Percentiles rank a stretch among this genome's conserved stretches.
These are phyloP conservation scores for Globisporangium rhizosaccharum DNA, from an alignment of 352 stramenopile species.

Conservation along the genomic window DNA sequence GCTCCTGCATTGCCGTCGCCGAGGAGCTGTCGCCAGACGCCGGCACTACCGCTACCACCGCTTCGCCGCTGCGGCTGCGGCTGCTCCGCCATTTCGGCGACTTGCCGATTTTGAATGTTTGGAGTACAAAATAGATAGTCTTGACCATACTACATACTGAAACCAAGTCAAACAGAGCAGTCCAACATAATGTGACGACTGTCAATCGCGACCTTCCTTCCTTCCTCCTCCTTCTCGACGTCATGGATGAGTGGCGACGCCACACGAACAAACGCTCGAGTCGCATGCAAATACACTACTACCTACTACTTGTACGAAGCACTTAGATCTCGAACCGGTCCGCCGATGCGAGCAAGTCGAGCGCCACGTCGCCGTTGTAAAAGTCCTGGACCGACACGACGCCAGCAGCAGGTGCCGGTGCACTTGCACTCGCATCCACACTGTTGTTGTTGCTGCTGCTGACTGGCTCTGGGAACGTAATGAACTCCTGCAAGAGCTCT, in stretches of 20 bases:
- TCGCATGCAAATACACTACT: constrained; percentile 5
- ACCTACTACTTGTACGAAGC: constrained; percentile 4
- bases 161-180: too few relatives aligned
- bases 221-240: too few relatives aligned
- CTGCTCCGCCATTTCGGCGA: too few relatives aligned
- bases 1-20: neutral
- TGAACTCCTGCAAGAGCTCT: constrained; percentile 30
- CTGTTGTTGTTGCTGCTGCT: constrained; percentile 13
- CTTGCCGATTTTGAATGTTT: too few relatives aligned
- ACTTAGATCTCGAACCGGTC: constrained; percentile 51
- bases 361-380: constrained; percentile 36
- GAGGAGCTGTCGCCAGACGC: constrained; percentile 6
- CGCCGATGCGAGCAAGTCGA: constrained; percentile 36
- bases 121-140: too few relatives aligned
- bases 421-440: constrained; percentile 4
- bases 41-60: too few relatives aligned
- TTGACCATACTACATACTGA: too few relatives aligned
- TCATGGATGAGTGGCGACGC: too few relatives aligned
- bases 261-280: too few relatives aligned
- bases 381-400: constrained; percentile 55
- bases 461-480: constrained; percentile 25
- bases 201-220: too few relatives aligned
- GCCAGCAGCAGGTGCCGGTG: constrained; percentile 4
- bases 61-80: too few relatives aligned
- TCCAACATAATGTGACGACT: too few relatives aligned